Conservation (phyloP, 2,329 filamentous ascomycete genomes). For the Dactylellina haptotyla region DNA sequence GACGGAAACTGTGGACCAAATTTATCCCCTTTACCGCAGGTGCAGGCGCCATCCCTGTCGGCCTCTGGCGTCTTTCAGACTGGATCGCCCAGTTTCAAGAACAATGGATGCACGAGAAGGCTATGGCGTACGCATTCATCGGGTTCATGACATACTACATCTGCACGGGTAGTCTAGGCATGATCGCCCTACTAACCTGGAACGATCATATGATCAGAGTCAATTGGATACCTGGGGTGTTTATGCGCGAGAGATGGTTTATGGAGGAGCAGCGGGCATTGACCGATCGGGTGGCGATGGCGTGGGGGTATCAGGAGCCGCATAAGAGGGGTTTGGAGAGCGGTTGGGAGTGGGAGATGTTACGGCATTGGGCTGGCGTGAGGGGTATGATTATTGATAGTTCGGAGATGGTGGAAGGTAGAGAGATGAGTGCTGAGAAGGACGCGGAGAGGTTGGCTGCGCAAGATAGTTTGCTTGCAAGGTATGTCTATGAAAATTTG, state of each 20-base stretch:
- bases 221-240: slow-evolving; percentile 85
- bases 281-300: slow-evolving; percentile 83
- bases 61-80: slow-evolving; percentile 75
- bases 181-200: slow-evolving; percentile 83
- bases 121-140: slow-evolving; percentile 80
- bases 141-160: slow-evolving; percentile 85
- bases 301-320: slow-evolving; percentile 89
- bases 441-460: slow-evolving; percentile 45
- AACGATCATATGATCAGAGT: slow-evolving; percentile 97
- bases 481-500: slow-evolving; percentile 5
- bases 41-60: slow-evolving; percentile 69
- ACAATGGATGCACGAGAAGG: slow-evolving; percentile 78
- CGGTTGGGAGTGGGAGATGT: slow-evolving; percentile 85
- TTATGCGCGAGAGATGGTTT: slow-evolving; percentile 82
- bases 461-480: slow-evolving; percentile 41
- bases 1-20: slow-evolving; percentile 74
- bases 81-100: slow-evolving; percentile 74
- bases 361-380: slow-evolving; percentile 83
- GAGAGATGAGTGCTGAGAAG: slow-evolving; percentile 67
- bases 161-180: slow-evolving; percentile 81
- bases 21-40: slow-evolving; percentile 70
- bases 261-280: slow-evolving; percentile 89
- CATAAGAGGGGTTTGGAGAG: slow-evolving; percentile 88
- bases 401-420: slow-evolving; percentile 90
- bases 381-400: slow-evolving; percentile 91